phyloP scores from a whole-genome alignment of 495 filamentous ascomycete species.

The Chaetomium cochliodes region DNA sequence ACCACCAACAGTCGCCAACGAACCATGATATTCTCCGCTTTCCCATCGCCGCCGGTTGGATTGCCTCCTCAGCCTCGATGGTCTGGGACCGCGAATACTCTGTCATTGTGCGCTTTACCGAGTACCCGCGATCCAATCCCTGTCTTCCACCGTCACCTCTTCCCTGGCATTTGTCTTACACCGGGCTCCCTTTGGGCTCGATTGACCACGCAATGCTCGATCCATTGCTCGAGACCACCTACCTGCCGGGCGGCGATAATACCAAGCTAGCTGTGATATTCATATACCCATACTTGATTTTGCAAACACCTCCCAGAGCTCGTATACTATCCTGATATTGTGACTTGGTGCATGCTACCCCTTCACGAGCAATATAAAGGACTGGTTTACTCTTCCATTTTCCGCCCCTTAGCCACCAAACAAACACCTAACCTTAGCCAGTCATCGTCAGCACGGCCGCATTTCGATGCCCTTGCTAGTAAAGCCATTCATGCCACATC shows the following conservation, averaged over 20 bases:
- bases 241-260: not conserved
- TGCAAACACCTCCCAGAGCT: too few relatives aligned
- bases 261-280: not conserved
- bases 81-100: not conserved
- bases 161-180: not conserved
- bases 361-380: not conserved
- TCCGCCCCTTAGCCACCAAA: not conserved
- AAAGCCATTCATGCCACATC: not conserved
- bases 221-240: not conserved
- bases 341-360: too few relatives aligned
- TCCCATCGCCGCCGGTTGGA: not conserved
- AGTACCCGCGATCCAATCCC: not conserved
- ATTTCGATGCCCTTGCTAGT: not conserved
- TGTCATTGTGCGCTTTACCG: not conserved
- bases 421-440: not conserved
- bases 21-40: not conserved
- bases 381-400: not conserved
- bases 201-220: conserved; percentile 4
- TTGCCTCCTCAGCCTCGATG: not conserved
- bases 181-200: not conserved
- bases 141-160: not conserved
- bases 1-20: not conserved
- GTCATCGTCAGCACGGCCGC: not conserved
- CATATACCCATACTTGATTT: not conserved
- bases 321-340: too few relatives aligned